phyloP scores from a whole-genome alignment of 2,329 filamentous ascomycete genomes.

The Ascochyta lentis region DNA sequence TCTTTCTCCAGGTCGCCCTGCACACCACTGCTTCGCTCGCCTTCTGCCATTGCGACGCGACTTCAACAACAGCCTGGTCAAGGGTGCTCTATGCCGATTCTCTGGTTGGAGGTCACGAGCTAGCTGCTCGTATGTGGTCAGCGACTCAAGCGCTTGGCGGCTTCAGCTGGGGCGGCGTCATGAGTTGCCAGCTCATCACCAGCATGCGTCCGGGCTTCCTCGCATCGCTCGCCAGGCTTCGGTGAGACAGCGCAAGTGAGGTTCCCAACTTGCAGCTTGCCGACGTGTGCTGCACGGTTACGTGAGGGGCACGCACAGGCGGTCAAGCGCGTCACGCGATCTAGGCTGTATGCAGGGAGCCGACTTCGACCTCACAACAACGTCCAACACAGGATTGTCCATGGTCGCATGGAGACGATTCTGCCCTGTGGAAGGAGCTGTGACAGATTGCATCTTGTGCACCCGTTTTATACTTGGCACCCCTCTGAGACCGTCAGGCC shows the following conservation, averaged over 20 bases:
- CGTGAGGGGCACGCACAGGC: conserved; percentile 20
- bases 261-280: conserved; percentile 12
- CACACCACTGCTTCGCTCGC: conserved; percentile 49
- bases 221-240: conserved; percentile 15
- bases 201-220: conserved; percentile 12
- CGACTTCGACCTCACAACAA: conserved; percentile 11
- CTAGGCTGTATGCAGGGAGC: conserved; percentile 16
- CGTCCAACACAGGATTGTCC: background rate
- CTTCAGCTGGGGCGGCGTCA: conserved; percentile 19
- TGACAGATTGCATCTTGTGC: background rate
- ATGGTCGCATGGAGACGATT: background rate
- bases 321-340: conserved; percentile 16
- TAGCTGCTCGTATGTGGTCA: conserved; percentile 19
- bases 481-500: background rate
- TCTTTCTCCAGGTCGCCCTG: conserved; percentile 84
- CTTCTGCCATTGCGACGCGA: conserved; percentile 42
- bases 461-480: background rate
- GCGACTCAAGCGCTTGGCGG: conserved; percentile 20
- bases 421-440: background rate
- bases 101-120: conserved; percentile 11
- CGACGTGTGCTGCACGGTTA: conserved; percentile 21
- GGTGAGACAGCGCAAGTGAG: conserved; percentile 15
- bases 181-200: conserved; percentile 20
- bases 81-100: conserved; percentile 6
- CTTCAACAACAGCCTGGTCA: conserved; percentile 1